Evolutionary conservation across 768 basidiomycete genomes (phyloP), one percentile per base, ranked within the genome.

Genomic region (Daedaleopsis nitida): DNA sequence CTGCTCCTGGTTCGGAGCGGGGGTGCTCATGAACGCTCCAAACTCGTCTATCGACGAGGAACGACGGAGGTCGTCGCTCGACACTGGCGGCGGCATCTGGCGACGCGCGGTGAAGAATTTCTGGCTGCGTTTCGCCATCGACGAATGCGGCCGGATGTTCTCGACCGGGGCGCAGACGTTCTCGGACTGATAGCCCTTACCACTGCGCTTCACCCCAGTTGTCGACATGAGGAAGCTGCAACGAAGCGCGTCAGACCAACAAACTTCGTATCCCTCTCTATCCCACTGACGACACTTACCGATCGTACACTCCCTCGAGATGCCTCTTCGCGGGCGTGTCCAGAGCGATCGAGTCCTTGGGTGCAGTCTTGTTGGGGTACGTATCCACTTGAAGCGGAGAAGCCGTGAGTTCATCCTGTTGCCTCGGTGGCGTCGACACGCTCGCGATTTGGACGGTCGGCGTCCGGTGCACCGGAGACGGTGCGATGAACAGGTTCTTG

Each of bases 131-230:
- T 59, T 78, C 66, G 63, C 72, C 71, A 35, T 69, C 38, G 55
- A 68, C 62, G 44, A 59, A 27, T 71, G 62, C 45, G 59, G 59
- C 16, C 74, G 64, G 42, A 71, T 73, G 60, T 78, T 77, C 6
- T 72, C 72, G 43, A 80, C 68, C 3, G 84, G 79, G 23, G 77
- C 81, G 11, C 12, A 17, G 55, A 74, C 57, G 63, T 82, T 83
- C 55, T 90, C 84, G 2, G 89, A 92, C 72, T 93, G 89, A 66
- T 93, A 92, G 8, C 92, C 91, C 68, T 84, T 86, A 4, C 92
- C 92, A 9, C 89, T 75, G 32, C 91, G 88, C 69, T 87, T 92
- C 43, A 94, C 91, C 27, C 88, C 88, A 1, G 86, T 83, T 1
- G 89, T 90, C 12, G 90, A 87, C 88, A 92, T 89, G 32, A 93